Percentiles rank a stretch among this genome's conserved stretches.
Evolutionary conservation across 768 basidiomycete genomes (phyloP).

Genomic region (Termitomyces sp.): DNA sequence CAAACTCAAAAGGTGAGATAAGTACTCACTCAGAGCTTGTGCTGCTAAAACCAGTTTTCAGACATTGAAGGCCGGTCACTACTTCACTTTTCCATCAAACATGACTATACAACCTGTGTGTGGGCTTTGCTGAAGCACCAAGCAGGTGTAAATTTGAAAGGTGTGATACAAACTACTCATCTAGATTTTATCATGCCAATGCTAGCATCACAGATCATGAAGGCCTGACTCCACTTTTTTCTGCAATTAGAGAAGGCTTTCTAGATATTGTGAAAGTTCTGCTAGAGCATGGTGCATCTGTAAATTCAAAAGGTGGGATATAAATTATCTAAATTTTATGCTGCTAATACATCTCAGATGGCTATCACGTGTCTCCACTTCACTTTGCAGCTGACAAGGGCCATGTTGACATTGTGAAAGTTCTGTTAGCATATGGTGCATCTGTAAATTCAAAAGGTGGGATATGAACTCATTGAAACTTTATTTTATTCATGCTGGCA

Average conservation of each 20-base stretch:
- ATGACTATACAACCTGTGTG: too few species aligned
- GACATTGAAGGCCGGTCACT: too few species aligned
- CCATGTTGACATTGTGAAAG: background rate
- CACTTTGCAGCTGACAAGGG: background rate
- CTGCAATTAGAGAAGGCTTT: background rate
- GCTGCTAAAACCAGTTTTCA: background rate
- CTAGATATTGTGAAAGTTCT: background rate
- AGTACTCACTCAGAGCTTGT: background rate
- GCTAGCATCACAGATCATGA: background rate
- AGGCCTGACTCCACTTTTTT: background rate
- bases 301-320: too few species aligned
- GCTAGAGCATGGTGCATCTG: background rate
- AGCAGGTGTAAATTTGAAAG: too few species aligned
- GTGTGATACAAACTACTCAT: too few species aligned
- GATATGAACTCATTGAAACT: background rate
- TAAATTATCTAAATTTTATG: background rate
- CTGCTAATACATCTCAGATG: background rate
- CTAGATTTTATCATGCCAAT: background rate
- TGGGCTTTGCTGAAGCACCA: too few species aligned
- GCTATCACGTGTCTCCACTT: background rate
- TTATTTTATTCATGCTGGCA: background rate
- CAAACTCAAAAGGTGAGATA: background rate
- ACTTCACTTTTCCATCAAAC: too few species aligned
- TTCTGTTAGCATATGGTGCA: background rate
- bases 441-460: background rate